phyloP scores from a whole-genome alignment of 805 yeast species.

The Hyphopichia homilentoma region DNA sequence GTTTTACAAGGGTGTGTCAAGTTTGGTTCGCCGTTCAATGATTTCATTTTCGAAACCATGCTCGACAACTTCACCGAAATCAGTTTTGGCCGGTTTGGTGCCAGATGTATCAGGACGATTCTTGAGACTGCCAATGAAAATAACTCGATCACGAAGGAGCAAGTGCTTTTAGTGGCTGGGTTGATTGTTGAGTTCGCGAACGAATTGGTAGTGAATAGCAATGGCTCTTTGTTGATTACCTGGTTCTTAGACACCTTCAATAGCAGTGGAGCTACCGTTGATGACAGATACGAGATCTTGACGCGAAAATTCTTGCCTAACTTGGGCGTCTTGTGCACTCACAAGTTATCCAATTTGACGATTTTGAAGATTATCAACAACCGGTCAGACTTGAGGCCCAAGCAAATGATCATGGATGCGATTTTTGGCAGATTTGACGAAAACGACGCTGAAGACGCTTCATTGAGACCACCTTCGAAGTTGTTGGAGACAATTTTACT shows the following conservation, averaged over 20 bases:
- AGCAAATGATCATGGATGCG: constrained; percentile 56
- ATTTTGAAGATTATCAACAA: constrained; percentile 73
- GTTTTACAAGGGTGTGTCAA: constrained; percentile 92
- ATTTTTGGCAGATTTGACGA: constrained; percentile 55
- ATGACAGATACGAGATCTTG: constrained; percentile 62
- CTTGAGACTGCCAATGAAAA: constrained; percentile 69
- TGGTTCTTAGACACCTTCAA: constrained; percentile 85
- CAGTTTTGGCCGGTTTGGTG: constrained; percentile 88
- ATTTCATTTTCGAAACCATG: constrained; percentile 82
- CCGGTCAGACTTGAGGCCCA: constrained; percentile 60
- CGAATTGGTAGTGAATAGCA: constrained; percentile 74
- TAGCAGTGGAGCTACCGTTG: constrained; percentile 22
- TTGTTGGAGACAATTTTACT: constrained; percentile 56
- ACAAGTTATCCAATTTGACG: constrained; percentile 81
- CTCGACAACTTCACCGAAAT: constrained; percentile 74
- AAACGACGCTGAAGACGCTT: constrained; percentile 12
- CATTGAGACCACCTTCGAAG: constrained; percentile 35
- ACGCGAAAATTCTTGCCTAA: constrained; percentile 60
- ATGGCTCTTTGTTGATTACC: constrained; percentile 84
- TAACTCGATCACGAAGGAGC: constrained; percentile 48
- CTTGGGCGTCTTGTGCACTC: constrained; percentile 63
- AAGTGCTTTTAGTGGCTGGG: constrained; percentile 67
- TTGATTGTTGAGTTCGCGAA: constrained; percentile 76
- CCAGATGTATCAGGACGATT: constrained; percentile 91
- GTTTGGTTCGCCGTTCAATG: constrained; percentile 85